phyloP scores from a whole-genome alignment of 495 filamentous ascomycete species.

The Parachaetomium inaequale region DNA sequence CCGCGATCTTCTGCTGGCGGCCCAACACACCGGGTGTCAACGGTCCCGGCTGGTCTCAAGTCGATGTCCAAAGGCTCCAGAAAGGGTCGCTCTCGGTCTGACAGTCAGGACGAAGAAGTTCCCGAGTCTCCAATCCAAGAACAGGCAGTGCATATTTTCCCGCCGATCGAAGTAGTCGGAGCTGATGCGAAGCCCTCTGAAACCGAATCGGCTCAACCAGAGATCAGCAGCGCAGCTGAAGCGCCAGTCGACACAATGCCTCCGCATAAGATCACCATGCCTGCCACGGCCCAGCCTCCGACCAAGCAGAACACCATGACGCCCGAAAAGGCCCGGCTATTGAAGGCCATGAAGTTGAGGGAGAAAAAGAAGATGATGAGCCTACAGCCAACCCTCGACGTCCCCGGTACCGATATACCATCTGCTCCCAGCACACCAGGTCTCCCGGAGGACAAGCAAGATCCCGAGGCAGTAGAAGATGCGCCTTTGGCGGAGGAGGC shows the following conservation, averaged over 20 bases:
- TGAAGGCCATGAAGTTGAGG: conserved; percentile 89
- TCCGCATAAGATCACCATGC: conserved; percentile 43
- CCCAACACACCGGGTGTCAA: conserved; percentile 62
- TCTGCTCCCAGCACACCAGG: conserved; percentile 18
- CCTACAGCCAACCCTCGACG: conserved; percentile 18
- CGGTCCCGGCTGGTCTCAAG: conserved; percentile 57
- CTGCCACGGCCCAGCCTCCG: conserved; percentile 32
- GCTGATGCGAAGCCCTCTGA: conserved; percentile 23
- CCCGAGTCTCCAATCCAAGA: conserved; percentile 29
- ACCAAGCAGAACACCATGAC: conserved; percentile 63
- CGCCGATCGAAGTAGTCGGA: conserved; percentile 20
- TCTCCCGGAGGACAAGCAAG: conserved; percentile 13
- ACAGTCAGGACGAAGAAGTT: conserved; percentile 32
- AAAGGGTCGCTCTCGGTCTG: conserved; percentile 36
- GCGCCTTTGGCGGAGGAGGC: conserved; percentile 4
- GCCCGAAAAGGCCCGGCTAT: conserved; percentile 82
- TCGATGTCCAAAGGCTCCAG: conserved; percentile 42
- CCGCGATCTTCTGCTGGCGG: conserved; percentile 54
- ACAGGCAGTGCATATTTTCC: conserved; percentile 22
- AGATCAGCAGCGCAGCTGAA: conserved; percentile 41
- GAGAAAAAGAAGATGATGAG: conserved; percentile 66
- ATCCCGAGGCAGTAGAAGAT: conserved; percentile 4
- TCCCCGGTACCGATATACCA: conserved; percentile 16
- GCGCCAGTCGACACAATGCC: conserved; percentile 52
- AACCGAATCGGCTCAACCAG: conserved; percentile 33